These are phyloP conservation scores for Botrytis fragariae DNA, from an alignment of 2,329 filamentous ascomycete species.

Conservation along the genomic window DNA sequence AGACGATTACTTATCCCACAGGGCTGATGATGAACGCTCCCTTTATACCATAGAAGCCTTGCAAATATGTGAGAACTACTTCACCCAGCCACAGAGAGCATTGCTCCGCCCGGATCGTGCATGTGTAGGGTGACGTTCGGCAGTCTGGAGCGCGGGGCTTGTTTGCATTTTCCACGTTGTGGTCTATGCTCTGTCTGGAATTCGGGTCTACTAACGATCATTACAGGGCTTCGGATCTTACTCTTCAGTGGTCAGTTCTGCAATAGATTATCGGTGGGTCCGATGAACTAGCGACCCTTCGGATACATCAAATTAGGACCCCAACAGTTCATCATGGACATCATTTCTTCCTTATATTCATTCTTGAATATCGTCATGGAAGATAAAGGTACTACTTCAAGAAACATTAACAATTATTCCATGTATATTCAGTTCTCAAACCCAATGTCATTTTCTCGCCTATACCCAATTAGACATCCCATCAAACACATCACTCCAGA, in stretches of 20 bases:
- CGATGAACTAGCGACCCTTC: slow-evolving; percentile 25
- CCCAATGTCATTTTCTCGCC: slow-evolving; percentile 7
- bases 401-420: not conserved
- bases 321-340: slow-evolving; percentile 21
- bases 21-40: slow-evolving; percentile 9
- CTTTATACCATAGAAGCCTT: slow-evolving; percentile 14
- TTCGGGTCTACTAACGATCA: slow-evolving; percentile 13
- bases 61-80: slow-evolving; percentile 5
- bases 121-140: slow-evolving; percentile 14
- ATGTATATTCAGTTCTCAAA: not conserved
- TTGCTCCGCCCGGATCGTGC: slow-evolving; percentile 15
- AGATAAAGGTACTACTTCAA: not conserved
- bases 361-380: slow-evolving; percentile 1
- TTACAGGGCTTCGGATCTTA: slow-evolving; percentile 18
- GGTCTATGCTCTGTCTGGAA: slow-evolving; percentile 15
- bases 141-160: slow-evolving; percentile 16
- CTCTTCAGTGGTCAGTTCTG: slow-evolving; percentile 17
- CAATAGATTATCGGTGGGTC: slow-evolving; percentile 26
- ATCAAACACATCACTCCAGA: not conserved
- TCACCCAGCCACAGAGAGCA: slow-evolving; percentile 14
- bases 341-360: slow-evolving; percentile 15
- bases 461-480: not conserved
- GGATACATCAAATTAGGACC: slow-evolving; percentile 20
- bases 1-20: slow-evolving; percentile 5
- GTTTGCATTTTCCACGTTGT: slow-evolving; percentile 15